Evolutionary conservation across 495 filamentous ascomycete species (phyloP).

Genomic region (Glonium stellatum): DNA sequence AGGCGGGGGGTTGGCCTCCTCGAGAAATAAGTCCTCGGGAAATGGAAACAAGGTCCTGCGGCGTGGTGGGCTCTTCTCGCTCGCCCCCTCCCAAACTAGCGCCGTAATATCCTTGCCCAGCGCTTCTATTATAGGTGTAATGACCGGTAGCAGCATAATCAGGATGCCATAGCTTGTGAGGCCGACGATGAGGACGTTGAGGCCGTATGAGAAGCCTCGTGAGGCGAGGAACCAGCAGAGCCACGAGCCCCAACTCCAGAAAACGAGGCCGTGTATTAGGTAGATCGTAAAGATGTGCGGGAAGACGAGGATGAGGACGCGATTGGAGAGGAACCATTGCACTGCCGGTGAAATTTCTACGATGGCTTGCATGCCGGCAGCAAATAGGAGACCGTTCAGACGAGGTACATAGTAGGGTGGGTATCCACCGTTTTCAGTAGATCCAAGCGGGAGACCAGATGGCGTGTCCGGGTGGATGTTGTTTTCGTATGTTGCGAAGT

Average conservation of each 20-base stretch:
- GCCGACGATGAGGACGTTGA: slow-evolving; percentile 21
- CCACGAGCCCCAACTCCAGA: slow-evolving; percentile 37
- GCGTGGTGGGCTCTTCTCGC: slow-evolving; percentile 14
- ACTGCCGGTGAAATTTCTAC: slow-evolving; percentile 35
- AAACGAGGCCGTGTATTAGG: slow-evolving; percentile 40
- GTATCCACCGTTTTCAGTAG: slow-evolving; percentile 29
- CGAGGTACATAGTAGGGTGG: slow-evolving; percentile 38
- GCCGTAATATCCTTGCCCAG: slow-evolving; percentile 24
- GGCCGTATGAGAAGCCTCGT: slow-evolving; percentile 12
- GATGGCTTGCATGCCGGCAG: slow-evolving; percentile 34
- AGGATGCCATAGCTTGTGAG: slow-evolving; percentile 18
- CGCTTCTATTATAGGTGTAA: slow-evolving; percentile 23
- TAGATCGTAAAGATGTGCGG: slow-evolving; percentile 44
- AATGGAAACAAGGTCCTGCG: slow-evolving; percentile 23
- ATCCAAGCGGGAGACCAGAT: slow-evolving; percentile 30
- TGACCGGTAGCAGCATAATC: slow-evolving; percentile 11
- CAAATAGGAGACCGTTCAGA: slow-evolving; percentile 37
- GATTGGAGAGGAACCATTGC: slow-evolving; percentile 34
- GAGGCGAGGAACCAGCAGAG: slow-evolving; percentile 21
- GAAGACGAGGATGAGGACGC: slow-evolving; percentile 36
- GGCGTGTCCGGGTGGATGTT: slow-evolving; percentile 36
- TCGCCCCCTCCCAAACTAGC: slow-evolving; percentile 21
- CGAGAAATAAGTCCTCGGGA: slow-evolving; percentile 16
- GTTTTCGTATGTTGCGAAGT: slow-evolving; percentile 33
- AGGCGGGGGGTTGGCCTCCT: no score